Evolutionary conservation across 768 basidiomycete species (phyloP), one percentile per base, ranked within the genome.

Genomic region (Strobilomyces echinocephalus): DNA sequence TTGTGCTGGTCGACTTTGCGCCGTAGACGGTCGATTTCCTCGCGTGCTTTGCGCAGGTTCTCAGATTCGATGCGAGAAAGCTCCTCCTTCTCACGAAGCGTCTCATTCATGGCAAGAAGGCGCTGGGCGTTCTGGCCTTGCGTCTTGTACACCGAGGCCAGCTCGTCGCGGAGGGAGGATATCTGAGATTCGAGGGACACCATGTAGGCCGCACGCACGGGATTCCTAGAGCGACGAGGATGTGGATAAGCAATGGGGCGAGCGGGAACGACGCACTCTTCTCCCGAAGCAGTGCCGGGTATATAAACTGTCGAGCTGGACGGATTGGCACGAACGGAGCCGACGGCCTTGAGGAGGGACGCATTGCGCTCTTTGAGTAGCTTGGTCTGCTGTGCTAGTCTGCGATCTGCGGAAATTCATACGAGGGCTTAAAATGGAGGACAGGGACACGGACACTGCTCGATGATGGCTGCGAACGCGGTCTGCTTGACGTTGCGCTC

Each of bases 111-210:
- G 4, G 88, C 81, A 14, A 99, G 77, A 8, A 95, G 80, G 36
- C 93, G 82, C 68, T 97, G 95, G 1, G 94, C 90, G 69, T 97
- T 95, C 72, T 95, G 92, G 5, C 91, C 90, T 58, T 98, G 95
- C 0, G 92, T 91, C 70, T 95, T 95, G 77, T 98, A 99, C 1
- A 95, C 84, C 9, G 88, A 91, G 3, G 95, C 91, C 46, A 97
- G 79, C 69, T 98, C 95, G 61, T 91, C 88, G 33, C 95, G 85
- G 46, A 97, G 76, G 11, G 89, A 85, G 2, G 92, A 91, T 69
- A 98, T 89, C 66, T 97, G 94, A 5, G 88, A 86, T 70, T 98
- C 95, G 45, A 98, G 83, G 18, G 95, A 97, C 1, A 85, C 76
- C 69, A 95, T 84, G 70, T 95, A 92, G 15, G 93, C 93, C 35